Percentiles rank a stretch among this genome's conserved stretches.
Evolutionary conservation across 352 stramenopile species (phyloP).

Genomic region (Phytophthora agathidicida): DNA sequence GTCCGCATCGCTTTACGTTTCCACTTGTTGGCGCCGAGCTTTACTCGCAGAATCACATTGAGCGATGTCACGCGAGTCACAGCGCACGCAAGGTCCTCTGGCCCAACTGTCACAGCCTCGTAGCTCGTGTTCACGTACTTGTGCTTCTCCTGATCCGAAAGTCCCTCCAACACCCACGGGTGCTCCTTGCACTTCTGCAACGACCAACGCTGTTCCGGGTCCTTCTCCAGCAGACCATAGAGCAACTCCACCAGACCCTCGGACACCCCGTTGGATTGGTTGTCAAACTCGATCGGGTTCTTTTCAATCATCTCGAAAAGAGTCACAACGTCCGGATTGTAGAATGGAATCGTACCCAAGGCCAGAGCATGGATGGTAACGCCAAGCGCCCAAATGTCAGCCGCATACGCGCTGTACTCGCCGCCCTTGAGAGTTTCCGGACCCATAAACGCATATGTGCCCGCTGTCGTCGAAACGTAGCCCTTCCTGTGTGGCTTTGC

Average conservation of each 20-base stretch:
- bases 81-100: conserved; percentile 66
- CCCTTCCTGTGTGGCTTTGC: conserved; percentile 61
- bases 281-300: conserved; percentile 46
- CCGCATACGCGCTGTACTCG: conserved; percentile 80
- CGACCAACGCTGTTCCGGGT: conserved; percentile 72
- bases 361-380: conserved; percentile 84
- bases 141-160: conserved; percentile 41
- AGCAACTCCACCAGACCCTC: conserved; percentile 55
- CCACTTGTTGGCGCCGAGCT: conserved; percentile 82
- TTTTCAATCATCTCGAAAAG: conserved; percentile 88
- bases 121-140: conserved; percentile 58
- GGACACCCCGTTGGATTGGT: conserved; percentile 33
- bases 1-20: conserved; percentile 72
- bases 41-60: conserved; percentile 77
- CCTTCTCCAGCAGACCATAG: conserved; percentile 72
- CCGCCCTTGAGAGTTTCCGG: conserved; percentile 83
- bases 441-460: conserved; percentile 87
- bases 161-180: conserved; percentile 64
- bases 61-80: conserved; percentile 81
- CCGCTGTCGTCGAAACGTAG: conserved; percentile 78
- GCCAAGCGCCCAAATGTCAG: conserved; percentile 88
- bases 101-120: conserved; percentile 61
- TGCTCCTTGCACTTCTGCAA: conserved; percentile 76
- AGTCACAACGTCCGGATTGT: conserved; percentile 75
- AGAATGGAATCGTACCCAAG: conserved; percentile 87